Evolutionary conservation across 1,284 basidiomycete species (phyloP), one percentile per base, ranked within the genome.

Genomic region (Leccinum angustisporum): DNA sequence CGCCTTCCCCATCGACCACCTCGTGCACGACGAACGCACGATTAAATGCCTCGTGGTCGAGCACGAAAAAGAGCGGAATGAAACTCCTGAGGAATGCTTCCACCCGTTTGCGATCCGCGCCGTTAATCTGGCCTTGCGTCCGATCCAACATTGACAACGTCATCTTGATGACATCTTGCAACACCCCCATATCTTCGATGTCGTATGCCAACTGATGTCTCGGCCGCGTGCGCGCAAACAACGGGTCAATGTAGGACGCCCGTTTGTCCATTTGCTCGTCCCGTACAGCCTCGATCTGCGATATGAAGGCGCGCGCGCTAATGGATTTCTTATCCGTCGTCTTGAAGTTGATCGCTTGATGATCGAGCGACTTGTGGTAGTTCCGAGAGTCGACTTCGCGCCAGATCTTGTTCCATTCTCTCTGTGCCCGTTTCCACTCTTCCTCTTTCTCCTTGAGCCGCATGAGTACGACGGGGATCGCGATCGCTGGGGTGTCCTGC

Each of bases 381-480:
- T 98, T 98, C 67, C 92, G 83, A 48, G 92, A 92, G 71, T 98
- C 97, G 25, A 98, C 94, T 79, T 98, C 97, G 59, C 96, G 82
- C 97, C 97, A 99, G 56, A 98, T 94, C 74, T 97, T 94, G 80
- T 98, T 98, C 97, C 97, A 99, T 78, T 98, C 97, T 64, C 95
- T 80, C 76, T 98, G 94, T n/a, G 95, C 96, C n/a, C 94, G 85
- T 78, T 96, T 97, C 97, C 97, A 99, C 75, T 98, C 96, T 67
- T 96, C 95, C 74, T 98, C 96, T 79, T 98, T 99, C 76, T 93
- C 91, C 80, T 97, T 97, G 66, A 99, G 80, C 9, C 97, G 86
- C 46, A 85, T 81, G n/a, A 98, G 82, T 0, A 99, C 95, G 63
- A 98, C 88, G 0, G 97, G 96, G 16, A 99, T 90, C 1, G 97